Evolutionary conservation across 2,329 filamentous ascomycete species (phyloP).

Genomic region (Didymella arachidicola): DNA sequence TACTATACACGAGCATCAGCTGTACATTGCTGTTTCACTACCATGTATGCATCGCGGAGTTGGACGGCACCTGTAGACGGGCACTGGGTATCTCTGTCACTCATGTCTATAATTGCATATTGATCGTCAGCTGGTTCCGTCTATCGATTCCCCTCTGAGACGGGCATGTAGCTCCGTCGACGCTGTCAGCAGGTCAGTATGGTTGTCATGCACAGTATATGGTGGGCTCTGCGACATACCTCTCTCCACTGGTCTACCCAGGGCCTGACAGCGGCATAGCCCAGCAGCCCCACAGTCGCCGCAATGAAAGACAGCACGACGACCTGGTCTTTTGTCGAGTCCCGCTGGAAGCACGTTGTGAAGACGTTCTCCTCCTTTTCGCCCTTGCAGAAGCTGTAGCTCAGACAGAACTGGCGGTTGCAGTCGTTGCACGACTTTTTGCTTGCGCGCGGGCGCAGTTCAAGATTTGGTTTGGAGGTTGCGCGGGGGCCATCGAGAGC

Average conservation of each 20-base stretch:
- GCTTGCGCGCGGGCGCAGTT: slow-evolving; percentile 41
- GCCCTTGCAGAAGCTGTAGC: slow-evolving; percentile 68
- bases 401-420: slow-evolving; percentile 71
- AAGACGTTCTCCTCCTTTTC: slow-evolving; percentile 70
- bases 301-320: slow-evolving; percentile 73
- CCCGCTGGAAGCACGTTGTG: slow-evolving; percentile 72
- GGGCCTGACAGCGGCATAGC: slow-evolving; percentile 67
- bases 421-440: slow-evolving; percentile 69
- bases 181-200: slow-evolving; percentile 9
- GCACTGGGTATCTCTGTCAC: slow-evolving; percentile 39
- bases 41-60: slow-evolving; percentile 46
- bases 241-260: slow-evolving; percentile 65
- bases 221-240: slow-evolving; percentile 46
- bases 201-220: too few relatives aligned
- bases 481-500: slow-evolving; percentile 61
- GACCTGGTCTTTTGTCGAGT: slow-evolving; percentile 71
- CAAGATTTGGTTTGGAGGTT: slow-evolving; percentile 33
- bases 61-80: slow-evolving; percentile 31
- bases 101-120: slow-evolving; percentile 38
- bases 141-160: slow-evolving; percentile 49
- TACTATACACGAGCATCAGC: slow-evolving; percentile 43
- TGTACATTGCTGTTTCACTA: slow-evolving; percentile 48
- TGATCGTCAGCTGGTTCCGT: neutral
- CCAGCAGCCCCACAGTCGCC: slow-evolving; percentile 66
- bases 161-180: slow-evolving; percentile 60